Base-by-base conservation (phyloP, 805 yeast species). In the Ogataea nitratoaversa region DNA sequence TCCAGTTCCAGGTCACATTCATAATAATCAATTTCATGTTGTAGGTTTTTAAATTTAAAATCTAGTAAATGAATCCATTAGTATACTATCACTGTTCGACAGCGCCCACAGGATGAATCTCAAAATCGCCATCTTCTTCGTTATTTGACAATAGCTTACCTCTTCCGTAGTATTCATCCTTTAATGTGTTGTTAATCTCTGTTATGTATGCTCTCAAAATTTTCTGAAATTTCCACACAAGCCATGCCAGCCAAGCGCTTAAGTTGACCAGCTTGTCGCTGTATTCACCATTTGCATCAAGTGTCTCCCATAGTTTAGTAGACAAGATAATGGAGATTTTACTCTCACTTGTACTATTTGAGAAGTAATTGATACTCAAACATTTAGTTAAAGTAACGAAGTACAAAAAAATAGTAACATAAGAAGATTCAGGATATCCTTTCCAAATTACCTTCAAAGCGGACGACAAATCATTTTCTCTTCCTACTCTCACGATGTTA, bases 91-190 rank as follows among this genome's bases (percentile, higher is more conserved):
- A n/a, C n/a, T n/a, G n/a, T n/a, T 36, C n/a, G 50, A 36, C 19
- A 22, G 11, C 30, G 13, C 13, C 13, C 30, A 27, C 30, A 27
- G 6, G 8, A n/a, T 8, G 16, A 27, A 27, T 14, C 5, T 35
- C 42, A 9, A 42, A 42, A 2, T 40, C 39, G 11, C 43, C 45
- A 2, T 47, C 51, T 4, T 54, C 54, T 18, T 43, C 50, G 19
- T 44, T 47, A 32, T 57, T 59, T 2, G 54, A 41, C 30, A 59
- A 44, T 11, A 55, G 42, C 30, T 47, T 53, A 5, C 53, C 56
- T 31, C 44, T 52, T 16, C 56, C 52, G 43, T 59, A 59, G 30
- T 48, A 50, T 39, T 53, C 56, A 13, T 52, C 58, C 45, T 51
- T 59, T 37, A 54, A 40, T n/a, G 46, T 36, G 14, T 37, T 40